These are phyloP conservation scores for Omphalotus guepiniiformis DNA, from an alignment of 768 basidiomycete species.

Conservation along the genomic window DNA sequence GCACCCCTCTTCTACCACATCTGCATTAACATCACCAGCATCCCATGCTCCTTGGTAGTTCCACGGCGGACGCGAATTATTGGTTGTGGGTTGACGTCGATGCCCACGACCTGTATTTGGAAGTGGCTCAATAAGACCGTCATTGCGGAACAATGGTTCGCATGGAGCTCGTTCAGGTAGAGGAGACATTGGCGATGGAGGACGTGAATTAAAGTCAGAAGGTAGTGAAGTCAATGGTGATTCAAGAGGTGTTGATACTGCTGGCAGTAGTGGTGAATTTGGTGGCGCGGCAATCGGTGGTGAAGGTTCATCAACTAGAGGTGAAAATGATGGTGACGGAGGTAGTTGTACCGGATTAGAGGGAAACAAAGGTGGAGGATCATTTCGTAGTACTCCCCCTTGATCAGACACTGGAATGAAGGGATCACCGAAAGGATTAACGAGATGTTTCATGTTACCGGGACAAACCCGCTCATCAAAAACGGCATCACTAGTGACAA, in stretches of 20 bases:
- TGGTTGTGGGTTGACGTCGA: too few relatives aligned
- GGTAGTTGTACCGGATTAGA: too few relatives aligned
- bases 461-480: conserved; percentile 30
- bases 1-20: background rate
- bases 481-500: conserved; percentile 24
- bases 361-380: too few relatives aligned
- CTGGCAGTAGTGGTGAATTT: background rate
- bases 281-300: background rate
- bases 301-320: too few relatives aligned
- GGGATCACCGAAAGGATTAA: background rate
- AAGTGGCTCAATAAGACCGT: background rate
- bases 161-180: background rate
- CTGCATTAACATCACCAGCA: too few relatives aligned
- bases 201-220: background rate
- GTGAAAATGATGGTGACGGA: too few relatives aligned
- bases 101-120: background rate
- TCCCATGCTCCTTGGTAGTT: conserved; percentile 1
- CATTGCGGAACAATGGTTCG: background rate
- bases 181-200: background rate
- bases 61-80: background rate
- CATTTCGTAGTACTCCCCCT: background rate
- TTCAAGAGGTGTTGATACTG: background rate
- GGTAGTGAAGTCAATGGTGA: background rate
- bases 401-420: background rate
- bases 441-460: conserved; percentile 11